A percentile compares a stretch with the other conserved stretches of the same genome.
Conservation (phyloP, 345 rosid species). For the Capsella bursapastoris region DNA sequence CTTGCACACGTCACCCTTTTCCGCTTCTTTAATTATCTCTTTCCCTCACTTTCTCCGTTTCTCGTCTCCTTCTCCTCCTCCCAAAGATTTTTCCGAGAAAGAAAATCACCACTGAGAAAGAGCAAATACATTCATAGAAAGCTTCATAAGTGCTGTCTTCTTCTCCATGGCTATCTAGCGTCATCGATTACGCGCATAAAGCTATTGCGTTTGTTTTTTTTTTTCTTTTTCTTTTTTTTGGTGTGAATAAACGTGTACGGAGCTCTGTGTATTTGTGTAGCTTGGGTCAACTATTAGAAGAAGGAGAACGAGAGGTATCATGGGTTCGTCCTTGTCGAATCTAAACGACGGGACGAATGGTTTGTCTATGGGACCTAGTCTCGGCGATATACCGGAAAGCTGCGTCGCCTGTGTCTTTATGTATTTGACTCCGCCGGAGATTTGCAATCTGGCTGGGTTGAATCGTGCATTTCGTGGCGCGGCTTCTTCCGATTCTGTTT, state of each 20-base stretch:
- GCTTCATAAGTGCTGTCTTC: neutral
- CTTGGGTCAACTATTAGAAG: slow-evolving; percentile 35
- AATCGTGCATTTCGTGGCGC: slow-evolving; percentile 87
- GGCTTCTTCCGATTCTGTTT: slow-evolving; percentile 89
- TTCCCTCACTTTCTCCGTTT: slow-evolving; percentile 42
- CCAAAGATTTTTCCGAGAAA: slow-evolving; percentile 33
- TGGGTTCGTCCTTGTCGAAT: slow-evolving; percentile 91
- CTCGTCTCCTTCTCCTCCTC: neutral
- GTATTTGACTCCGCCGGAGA: slow-evolving; percentile 91
- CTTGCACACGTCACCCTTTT: slow-evolving; percentile 37
- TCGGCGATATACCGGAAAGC: slow-evolving; percentile 94
- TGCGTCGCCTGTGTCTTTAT: slow-evolving; percentile 89
- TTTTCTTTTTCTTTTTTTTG: too few relatives aligned
- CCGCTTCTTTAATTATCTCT: slow-evolving; percentile 7
- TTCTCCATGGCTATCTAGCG: neutral
- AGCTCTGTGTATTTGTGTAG: slow-evolving; percentile 33
- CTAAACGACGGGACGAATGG: slow-evolving; percentile 66
- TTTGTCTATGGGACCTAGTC: slow-evolving; percentile 57
- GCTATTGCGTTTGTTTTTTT: slow-evolving; percentile 9
- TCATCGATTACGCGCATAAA: slow-evolving; percentile 16
- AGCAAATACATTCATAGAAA: neutral
- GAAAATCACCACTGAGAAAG: slow-evolving; percentile 26
- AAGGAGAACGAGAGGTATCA: slow-evolving; percentile 29
- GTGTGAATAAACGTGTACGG: neutral
- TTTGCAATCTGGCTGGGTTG: slow-evolving; percentile 89